Evolutionary conservation across 2,329 filamentous ascomycete species (phyloP).

Genomic region (Colletotrichum gigasporum): DNA sequence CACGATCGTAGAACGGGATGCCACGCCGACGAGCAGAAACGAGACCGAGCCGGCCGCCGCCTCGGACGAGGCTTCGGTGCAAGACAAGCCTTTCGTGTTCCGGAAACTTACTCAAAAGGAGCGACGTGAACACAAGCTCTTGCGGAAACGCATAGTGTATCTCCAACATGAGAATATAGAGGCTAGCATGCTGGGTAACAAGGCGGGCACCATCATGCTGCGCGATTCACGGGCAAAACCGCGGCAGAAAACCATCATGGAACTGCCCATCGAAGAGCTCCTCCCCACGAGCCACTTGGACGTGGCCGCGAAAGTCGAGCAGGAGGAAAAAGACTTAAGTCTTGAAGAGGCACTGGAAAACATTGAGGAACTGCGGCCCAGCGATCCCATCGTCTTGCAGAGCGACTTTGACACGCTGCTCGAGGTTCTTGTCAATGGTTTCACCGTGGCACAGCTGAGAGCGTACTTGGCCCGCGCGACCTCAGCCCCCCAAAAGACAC

Average conservation of each 20-base stretch:
- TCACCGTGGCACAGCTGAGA: conserved; percentile 55
- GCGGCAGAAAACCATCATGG: conserved; percentile 18
- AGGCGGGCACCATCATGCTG: conserved; percentile 58
- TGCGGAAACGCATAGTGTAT: conserved; percentile 11
- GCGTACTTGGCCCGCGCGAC: conserved; percentile 46
- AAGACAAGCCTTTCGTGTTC: not conserved
- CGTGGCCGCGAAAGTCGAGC: conserved; percentile 43
- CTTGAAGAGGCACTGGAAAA: conserved; percentile 51
- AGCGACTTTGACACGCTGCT: conserved; percentile 53
- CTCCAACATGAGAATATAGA: conserved; percentile 35
- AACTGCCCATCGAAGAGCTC: conserved; percentile 10
- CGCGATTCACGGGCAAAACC: conserved; percentile 43
- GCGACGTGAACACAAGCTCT: not conserved
- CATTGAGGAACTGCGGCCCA: conserved; percentile 59
- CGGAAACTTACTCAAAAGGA: not conserved
- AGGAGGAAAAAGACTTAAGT: conserved; percentile 37
- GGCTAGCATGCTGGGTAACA: conserved; percentile 47
- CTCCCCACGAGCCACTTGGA: conserved; percentile 30
- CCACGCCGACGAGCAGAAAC: not conserved
- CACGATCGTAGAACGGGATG: not conserved
- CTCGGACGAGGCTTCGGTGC: not conserved
- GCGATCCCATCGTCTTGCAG: conserved; percentile 46
- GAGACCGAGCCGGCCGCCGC: not conserved
- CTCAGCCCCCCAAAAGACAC: not conserved
- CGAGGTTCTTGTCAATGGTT: conserved; percentile 51